These are phyloP conservation scores for Hapsidospora chrysogenum DNA, from an alignment of 495 filamentous ascomycete species.

Conservation along the genomic window DNA sequence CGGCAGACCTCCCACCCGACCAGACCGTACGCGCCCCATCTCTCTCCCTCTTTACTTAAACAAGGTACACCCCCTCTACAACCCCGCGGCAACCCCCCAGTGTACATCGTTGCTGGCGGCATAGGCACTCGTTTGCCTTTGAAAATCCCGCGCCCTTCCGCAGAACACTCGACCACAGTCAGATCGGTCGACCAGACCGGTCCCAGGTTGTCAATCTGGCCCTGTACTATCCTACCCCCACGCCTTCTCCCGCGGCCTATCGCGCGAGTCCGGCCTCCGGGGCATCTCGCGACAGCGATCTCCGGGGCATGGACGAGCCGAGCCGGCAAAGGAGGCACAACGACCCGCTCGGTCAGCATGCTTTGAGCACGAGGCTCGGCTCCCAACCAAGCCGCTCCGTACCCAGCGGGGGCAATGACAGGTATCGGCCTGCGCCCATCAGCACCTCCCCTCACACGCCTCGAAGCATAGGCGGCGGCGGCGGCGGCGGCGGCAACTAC, in stretches of 20 bases:
- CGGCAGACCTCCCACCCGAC: too few relatives aligned
- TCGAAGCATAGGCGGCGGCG: constrained; percentile 16
- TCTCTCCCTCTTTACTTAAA: too few relatives aligned
- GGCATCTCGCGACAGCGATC: constrained; percentile 23
- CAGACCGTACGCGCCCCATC: too few relatives aligned
- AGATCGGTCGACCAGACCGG: too few relatives aligned
- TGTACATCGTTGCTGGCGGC: too few relatives aligned
- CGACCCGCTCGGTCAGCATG: constrained; percentile 35
- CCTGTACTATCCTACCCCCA: constrained; percentile 34
- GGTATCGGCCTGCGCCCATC: constrained; percentile 28
- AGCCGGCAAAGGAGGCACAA: constrained; percentile 50
- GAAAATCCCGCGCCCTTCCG: too few relatives aligned
- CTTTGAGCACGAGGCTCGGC: constrained; percentile 25
- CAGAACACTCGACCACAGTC: too few relatives aligned
- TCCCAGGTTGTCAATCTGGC: constrained; percentile 31
- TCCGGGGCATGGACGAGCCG: constrained; percentile 56
- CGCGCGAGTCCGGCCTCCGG: constrained; percentile 27
- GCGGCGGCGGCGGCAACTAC: constrained; percentile 31
- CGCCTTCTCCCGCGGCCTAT: constrained; percentile 42
- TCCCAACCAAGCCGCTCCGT: constrained; percentile 9
- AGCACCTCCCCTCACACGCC: constrained; percentile 23
- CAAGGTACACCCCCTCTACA: too few relatives aligned
- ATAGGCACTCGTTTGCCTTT: too few relatives aligned
- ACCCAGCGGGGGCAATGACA: constrained; percentile 11
- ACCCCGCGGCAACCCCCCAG: too few relatives aligned